Evolutionary conservation across 257 asterid species (phyloP), one percentile per base, ranked within the genome.

Genomic region (Solanum etuberosum): DNA sequence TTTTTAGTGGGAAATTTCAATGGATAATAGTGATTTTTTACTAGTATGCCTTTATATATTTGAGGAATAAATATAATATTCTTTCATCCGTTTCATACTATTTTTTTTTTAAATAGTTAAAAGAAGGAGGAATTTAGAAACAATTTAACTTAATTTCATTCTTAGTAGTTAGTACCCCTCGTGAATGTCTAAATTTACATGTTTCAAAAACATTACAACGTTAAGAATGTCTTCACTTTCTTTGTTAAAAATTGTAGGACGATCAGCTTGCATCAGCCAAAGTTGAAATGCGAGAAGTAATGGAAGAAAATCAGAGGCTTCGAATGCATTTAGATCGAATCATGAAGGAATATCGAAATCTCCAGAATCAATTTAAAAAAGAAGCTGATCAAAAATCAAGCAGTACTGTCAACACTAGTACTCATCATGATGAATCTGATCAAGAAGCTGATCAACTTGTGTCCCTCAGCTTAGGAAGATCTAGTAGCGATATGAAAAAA

Each of bases 291-390:
- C 92, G 93, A 15, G 93, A 97, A 90, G 94, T 95, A 12, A 93
- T 94, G 89, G 95, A 94, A 87, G 99, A 97, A 86, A 97, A 97
- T 68, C 94, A 94, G 88, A 89, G 94, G 89, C 93, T 97, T 4
- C 95, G 89, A 83, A 88, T 35, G 90, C 87, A 92, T 88, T 89
- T 97, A 31, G 97, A 94, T 89, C 92, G 85, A 84, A 87, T 97
- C 15, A 92, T 90, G 86, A 94, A 94, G 89, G 98, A 94, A 15
- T 97, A 97, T 37, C 89, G 88, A 83, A 89, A 91, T 90, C 95
- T 97, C 86, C 96, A 97, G 90, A 89, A 87, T 89, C 96, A 92
- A 87, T 95, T 93, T 82, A 92, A 92, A 9, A 91, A 93, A 86
- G 94, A 93, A 59, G 65, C 89, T 8, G 84, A 73, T 35, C 16